These are phyloP conservation scores for Rhizopogon roseolus DNA, from an alignment of 768 basidiomycete species.

Conservation along the genomic window DNA sequence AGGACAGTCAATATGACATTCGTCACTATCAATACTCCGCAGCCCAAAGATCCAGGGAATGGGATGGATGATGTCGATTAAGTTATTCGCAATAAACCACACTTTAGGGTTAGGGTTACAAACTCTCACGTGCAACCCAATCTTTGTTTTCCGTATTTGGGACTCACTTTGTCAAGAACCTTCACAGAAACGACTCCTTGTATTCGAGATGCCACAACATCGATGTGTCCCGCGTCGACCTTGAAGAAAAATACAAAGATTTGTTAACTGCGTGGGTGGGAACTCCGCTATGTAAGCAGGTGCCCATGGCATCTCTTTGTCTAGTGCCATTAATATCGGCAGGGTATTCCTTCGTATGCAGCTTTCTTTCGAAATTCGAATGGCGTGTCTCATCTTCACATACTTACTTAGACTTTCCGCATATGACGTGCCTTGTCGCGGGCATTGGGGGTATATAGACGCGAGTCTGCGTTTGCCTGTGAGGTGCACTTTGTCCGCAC, in stretches of 20 bases:
- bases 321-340: background rate
- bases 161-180: constrained; percentile 14
- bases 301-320: constrained; percentile 9
- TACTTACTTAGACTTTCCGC: background rate
- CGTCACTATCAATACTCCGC: constrained; percentile 1
- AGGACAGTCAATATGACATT: constrained; percentile 4
- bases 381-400: background rate
- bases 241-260: constrained; percentile 10
- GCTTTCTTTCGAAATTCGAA: background rate
- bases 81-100: background rate
- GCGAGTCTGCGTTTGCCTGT: background rate
- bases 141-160: constrained; percentile 28
- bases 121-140: constrained; percentile 3
- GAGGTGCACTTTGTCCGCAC: background rate
- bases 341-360: constrained; percentile 1
- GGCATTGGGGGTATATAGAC: background rate
- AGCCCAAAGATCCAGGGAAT: constrained; percentile 3
- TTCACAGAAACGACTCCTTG: constrained; percentile 5
- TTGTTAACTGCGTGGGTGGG: background rate
- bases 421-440: constrained; percentile 11
- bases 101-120: constrained; percentile 6
- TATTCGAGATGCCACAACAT: background rate
- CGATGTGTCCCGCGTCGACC: background rate
- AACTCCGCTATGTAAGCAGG: background rate
- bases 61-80: constrained; percentile 32